Evolutionary conservation across 129 eudicot species (phyloP), one percentile per base, ranked within the genome.

Genomic region (Ambrosia artemisiifolia): DNA sequence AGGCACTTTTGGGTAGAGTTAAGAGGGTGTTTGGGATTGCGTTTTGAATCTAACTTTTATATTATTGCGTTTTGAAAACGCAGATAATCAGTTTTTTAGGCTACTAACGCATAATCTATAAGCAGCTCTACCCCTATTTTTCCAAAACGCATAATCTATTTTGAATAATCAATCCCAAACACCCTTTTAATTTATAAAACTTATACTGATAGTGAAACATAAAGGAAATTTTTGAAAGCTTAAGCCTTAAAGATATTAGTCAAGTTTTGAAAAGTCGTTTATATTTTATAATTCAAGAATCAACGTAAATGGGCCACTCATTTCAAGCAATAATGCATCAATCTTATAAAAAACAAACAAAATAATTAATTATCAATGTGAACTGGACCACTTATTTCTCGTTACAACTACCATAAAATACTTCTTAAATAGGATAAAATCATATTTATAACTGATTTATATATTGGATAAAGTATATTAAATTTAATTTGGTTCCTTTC

Each of bases 261-360:
- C 18, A 65, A 5, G 48, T 5, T 30, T 60, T 33, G 42, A 42
- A 11, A 42, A 38, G 42, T 20, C 19, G 11, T 5, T 14, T 49
- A 55, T 33, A 46, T 36, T 68, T 59, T 14, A 0, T 59, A 47
- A 69, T 34, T 12, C 35, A 68, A 75, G 40, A 40, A 76, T 42
- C 74, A 76, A 68, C 61, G 75, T 76, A 69, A 68, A 68, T 47
- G 80, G 51, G 32, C 72, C 68, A 67, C 75, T 76, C 63, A 76
- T 59, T 68, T 68, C 54, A 59, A 76, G 70, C 75, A 76, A 76
- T 76, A 76, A 76, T 76, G 75, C 63, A 49, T 35, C 69, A 59
- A 68, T 68, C 70, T 67, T 32, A 55, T 44, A 57, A 34, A 74
- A n/a, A 32, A 33, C 63, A 47, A 68, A 33, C 42, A 46, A 60